Percentiles rank a stretch among this genome's conserved stretches.
Conservation (phyloP, 768 basidiomycete genomes). For the Agrocybe chaxingu region DNA sequence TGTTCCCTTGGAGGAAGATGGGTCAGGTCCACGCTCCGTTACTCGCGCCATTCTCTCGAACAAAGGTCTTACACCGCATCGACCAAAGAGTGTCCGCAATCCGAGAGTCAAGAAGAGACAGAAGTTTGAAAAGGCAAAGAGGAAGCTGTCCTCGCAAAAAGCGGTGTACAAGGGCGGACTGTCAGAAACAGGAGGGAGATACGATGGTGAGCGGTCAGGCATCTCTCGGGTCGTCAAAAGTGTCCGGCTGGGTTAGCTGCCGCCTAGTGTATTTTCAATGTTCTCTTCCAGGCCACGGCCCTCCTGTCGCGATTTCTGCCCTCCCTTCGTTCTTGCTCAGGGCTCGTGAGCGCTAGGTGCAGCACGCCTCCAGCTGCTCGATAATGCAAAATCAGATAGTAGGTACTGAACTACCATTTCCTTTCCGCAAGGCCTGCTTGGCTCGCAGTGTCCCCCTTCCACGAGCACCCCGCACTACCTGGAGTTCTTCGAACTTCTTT, state of each 20-base stretch:
- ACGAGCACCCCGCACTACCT: constrained; percentile 60
- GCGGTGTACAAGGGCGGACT: constrained; percentile 91
- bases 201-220: constrained; percentile 91
- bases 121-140: constrained; percentile 93
- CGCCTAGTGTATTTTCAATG: background rate
- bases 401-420: constrained; percentile 53
- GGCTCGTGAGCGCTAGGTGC: too few relatives aligned
- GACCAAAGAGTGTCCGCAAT: constrained; percentile 89
- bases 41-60: constrained; percentile 92
- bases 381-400: constrained; percentile 18
- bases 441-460: constrained; percentile 69
- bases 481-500: constrained; percentile 82
- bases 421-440: constrained; percentile 58
- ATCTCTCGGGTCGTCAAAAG: constrained; percentile 90
- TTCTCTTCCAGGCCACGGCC: background rate
- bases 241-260: constrained; percentile 55
- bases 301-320: background rate
- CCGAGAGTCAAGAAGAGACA: constrained; percentile 96
- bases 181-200: constrained; percentile 62
- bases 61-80: constrained; percentile 88
- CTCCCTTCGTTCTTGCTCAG: background rate
- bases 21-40: constrained; percentile 78
- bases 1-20: constrained; percentile 25
- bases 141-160: constrained; percentile 84
- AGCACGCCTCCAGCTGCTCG: too few relatives aligned